Conservation (phyloP, 805 yeast species). For the Vanderwaltozyma yarrowii region DNA sequence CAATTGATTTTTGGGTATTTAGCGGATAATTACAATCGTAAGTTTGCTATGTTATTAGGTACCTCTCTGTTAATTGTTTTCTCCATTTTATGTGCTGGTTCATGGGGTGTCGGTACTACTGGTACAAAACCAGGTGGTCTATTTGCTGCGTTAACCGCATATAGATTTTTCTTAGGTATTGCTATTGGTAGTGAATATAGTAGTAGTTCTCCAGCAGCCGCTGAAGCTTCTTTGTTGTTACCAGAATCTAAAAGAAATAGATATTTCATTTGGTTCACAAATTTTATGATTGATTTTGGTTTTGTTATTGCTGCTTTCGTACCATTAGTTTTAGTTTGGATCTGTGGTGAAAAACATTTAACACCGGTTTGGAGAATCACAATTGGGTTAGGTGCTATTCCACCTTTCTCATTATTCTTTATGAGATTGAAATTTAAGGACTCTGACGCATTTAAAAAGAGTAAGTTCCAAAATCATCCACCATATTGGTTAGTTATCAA, state of each 20-base stretch:
- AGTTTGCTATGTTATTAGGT: constrained; percentile 71
- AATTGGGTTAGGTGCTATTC: constrained; percentile 81
- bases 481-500: constrained; percentile 66
- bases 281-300: constrained; percentile 78
- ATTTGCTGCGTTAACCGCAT: constrained; percentile 73
- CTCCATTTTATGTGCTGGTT: constrained; percentile 69
- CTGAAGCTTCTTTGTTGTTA: constrained; percentile 74
- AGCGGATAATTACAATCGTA: constrained; percentile 74
- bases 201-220: constrained; percentile 85
- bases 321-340: constrained; percentile 79
- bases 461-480: constrained; percentile 51
- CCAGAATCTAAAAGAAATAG: constrained; percentile 82
- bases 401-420: constrained; percentile 69
- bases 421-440: constrained; percentile 69
- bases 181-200: constrained; percentile 96
- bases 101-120: constrained; percentile 63
- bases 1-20: constrained; percentile 71
- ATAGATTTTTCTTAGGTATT: constrained; percentile 79
- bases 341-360: constrained; percentile 59
- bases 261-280: constrained; percentile 83
- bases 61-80: constrained; percentile 66
- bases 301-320: constrained; percentile 78
- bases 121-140: constrained; percentile 54
- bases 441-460: constrained; percentile 58
- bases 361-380: constrained; percentile 88